phyloP scores from a whole-genome alignment of 2,329 filamentous ascomycete genomes.

The Chlorencoelia australis region DNA sequence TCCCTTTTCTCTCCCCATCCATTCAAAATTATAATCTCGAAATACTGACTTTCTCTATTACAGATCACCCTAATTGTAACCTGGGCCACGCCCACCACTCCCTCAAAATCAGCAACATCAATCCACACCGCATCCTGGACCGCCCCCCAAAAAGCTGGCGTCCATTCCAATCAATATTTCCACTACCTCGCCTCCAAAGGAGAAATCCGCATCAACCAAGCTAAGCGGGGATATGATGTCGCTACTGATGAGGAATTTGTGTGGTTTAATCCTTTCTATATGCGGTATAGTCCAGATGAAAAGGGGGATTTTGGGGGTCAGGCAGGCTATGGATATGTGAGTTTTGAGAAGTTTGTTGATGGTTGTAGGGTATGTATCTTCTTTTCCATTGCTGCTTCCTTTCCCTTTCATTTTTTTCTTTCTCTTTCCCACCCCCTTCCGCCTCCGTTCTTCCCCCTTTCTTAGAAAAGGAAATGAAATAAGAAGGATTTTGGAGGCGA shows the following conservation, averaged over 20 bases:
- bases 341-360: slow-evolving; percentile 93
- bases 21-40: too few relatives aligned
- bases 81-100: slow-evolving; percentile 66
- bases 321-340: slow-evolving; percentile 86
- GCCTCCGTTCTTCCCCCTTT: too few relatives aligned
- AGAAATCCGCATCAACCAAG: slow-evolving; percentile 85
- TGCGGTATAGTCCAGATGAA: slow-evolving; percentile 89
- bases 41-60: too few relatives aligned
- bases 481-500: too few relatives aligned
- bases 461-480: too few relatives aligned
- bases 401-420: too few relatives aligned
- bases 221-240: slow-evolving; percentile 88
- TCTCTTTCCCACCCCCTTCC: too few relatives aligned
- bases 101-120: slow-evolving; percentile 64
- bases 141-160: slow-evolving; percentile 80
- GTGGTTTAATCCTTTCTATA: slow-evolving; percentile 94
- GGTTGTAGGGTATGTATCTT: too few relatives aligned
- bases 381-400: too few relatives aligned
- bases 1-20: too few relatives aligned
- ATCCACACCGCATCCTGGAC: slow-evolving; percentile 96
- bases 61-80: slow-evolving; percentile 85
- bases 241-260: slow-evolving; percentile 71
- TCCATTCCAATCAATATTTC: slow-evolving; percentile 97
- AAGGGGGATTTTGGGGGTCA: slow-evolving; percentile 91
- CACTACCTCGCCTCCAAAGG: slow-evolving; percentile 81